Conservation (phyloP, 192 early-diverging fungal species). For the Phlyctochytrium bullatum region DNA sequence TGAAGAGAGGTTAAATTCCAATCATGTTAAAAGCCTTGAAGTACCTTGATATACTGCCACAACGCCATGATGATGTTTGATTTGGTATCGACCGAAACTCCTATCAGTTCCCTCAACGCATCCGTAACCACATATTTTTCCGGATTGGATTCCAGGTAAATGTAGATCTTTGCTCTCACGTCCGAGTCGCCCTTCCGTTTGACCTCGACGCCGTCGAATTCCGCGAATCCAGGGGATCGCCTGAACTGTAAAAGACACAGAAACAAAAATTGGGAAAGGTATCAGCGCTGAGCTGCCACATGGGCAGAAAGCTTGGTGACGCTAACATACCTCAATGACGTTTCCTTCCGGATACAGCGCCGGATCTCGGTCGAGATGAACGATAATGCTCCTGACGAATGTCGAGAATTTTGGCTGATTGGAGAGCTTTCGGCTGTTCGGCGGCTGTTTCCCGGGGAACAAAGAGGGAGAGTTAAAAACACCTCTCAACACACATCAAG, state of each 20-base stretch:
- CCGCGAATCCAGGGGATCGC: constrained; percentile 45
- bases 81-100: constrained; percentile 71
- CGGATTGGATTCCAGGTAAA: constrained; percentile 72
- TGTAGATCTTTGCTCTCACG: constrained; percentile 73
- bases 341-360: constrained; percentile 76
- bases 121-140: constrained; percentile 79
- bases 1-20: constrained; percentile 21
- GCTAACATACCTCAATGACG: constrained; percentile 65
- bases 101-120: constrained; percentile 71
- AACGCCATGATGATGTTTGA: constrained; percentile 77
- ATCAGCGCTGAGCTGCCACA: not conserved
- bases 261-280: not conserved
- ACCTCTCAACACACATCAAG: too few species aligned
- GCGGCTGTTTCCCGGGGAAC: too few species aligned
- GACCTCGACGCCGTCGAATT: constrained; percentile 88
- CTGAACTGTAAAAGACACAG: constrained; percentile 47
- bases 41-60: constrained; percentile 95
- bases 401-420: constrained; percentile 75
- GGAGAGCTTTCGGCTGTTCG: constrained; percentile 53
- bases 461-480: constrained; percentile 13
- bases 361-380: constrained; percentile 79
- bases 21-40: constrained; percentile 3
- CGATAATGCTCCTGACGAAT: constrained; percentile 80
- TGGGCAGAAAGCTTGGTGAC: not conserved
- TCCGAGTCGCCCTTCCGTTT: constrained; percentile 87